Conservation (phyloP, 176 grass and related monocot genomes). For the Eragrostis nindensis region DNA sequence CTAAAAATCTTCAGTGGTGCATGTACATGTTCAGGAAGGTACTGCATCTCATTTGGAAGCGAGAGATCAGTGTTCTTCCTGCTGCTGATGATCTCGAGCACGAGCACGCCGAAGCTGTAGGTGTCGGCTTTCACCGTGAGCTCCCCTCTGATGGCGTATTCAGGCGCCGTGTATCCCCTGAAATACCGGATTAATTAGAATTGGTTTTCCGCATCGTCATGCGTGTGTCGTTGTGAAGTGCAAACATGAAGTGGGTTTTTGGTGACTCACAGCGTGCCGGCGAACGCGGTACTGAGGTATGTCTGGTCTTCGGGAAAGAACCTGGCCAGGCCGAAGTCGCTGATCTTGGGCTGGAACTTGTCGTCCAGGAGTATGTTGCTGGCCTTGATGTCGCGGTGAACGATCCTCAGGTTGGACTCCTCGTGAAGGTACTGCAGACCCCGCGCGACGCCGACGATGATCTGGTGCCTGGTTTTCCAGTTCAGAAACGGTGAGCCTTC, state of each 20-base stretch:
- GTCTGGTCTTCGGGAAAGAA: constrained; percentile 76
- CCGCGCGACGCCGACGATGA: constrained; percentile 55
- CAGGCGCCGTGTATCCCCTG: constrained; percentile 76
- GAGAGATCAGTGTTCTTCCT: constrained; percentile 61
- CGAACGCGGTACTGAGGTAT: constrained; percentile 65
- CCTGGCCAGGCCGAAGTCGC: constrained; percentile 71
- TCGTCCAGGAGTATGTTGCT: constrained; percentile 81
- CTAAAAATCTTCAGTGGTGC: no score
- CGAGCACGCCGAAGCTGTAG: constrained; percentile 76
- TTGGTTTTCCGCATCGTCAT: not conserved
- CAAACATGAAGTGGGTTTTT: not conserved
- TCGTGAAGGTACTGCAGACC: constrained; percentile 73
- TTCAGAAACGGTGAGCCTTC: constrained; percentile 38
- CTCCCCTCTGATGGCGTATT: constrained; percentile 73
- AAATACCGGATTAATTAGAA: not conserved
- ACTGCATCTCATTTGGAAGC: constrained; percentile 57
- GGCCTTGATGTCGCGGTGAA: constrained; percentile 76
- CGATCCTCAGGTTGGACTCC: constrained; percentile 74
- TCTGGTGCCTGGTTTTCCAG: constrained; percentile 62
- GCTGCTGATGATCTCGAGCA: constrained; percentile 71
- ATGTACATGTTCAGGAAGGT: constrained; percentile 49
- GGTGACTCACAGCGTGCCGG: constrained; percentile 62
- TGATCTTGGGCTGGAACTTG: constrained; percentile 75
- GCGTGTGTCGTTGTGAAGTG: not conserved
- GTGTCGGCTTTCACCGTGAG: constrained; percentile 72